Conservation (phyloP, 1,284 basidiomycete species). For the Fomitiporia mediterranea region DNA sequence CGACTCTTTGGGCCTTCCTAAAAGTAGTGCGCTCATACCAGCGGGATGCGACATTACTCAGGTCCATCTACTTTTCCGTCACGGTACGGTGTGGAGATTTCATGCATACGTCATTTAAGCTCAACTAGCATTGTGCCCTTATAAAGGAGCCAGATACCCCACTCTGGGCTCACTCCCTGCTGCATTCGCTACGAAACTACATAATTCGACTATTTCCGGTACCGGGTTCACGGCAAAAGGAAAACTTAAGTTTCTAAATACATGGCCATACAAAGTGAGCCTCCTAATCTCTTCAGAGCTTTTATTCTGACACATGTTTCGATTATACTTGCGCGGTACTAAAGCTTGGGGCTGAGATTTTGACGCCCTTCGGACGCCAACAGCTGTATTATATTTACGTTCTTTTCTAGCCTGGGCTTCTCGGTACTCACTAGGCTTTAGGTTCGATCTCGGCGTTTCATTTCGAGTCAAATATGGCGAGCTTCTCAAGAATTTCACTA, state of each 20-base stretch:
- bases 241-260: constrained; percentile 34
- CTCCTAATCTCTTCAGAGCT: too few relatives aligned
- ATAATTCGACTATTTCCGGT: constrained; percentile 12
- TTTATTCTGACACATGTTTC: too few relatives aligned
- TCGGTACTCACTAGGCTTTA: constrained; percentile 22
- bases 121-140: constrained; percentile 36
- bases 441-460: constrained; percentile 45
- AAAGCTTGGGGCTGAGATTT: constrained; percentile 51
- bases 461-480: constrained; percentile 54
- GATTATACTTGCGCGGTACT: too few relatives aligned
- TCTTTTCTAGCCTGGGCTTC: neutral
- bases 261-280: constrained; percentile 28
- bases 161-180: constrained; percentile 12
- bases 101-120: neutral
- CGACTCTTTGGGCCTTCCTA: constrained; percentile 47
- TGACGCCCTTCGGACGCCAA: constrained; percentile 54
- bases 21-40: constrained; percentile 46
- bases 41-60: constrained; percentile 46
- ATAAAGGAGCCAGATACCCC: constrained; percentile 18
- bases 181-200: constrained; percentile 13
- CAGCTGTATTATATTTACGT: constrained; percentile 38
- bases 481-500: constrained; percentile 47
- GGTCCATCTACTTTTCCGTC: constrained; percentile 51
- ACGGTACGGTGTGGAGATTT: constrained; percentile 36
- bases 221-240: constrained; percentile 27